Percentiles rank a stretch among this genome's conserved stretches.
Evolutionary conservation across 139 green algal genomes (phyloP).

Genomic region (Picochlorum sp.): DNA sequence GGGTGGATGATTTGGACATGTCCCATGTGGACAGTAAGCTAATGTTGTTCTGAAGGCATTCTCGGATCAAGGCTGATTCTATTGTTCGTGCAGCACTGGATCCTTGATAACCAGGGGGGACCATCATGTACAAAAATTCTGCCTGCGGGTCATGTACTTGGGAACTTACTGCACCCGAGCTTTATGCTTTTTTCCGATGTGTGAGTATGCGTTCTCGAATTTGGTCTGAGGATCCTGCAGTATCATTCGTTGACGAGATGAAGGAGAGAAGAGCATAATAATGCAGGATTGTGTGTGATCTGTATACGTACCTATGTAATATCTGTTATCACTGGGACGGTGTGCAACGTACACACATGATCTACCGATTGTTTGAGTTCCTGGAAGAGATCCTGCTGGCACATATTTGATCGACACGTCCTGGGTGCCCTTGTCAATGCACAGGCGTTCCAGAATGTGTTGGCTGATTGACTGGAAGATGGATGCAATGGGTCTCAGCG

Average conservation of each 20-base stretch:
- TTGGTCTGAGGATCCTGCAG: constrained; percentile 36
- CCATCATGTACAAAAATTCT: constrained; percentile 32
- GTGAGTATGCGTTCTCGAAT: constrained; percentile 24
- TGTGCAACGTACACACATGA: neutral
- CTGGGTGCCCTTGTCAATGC: neutral
- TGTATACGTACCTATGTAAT: neutral
- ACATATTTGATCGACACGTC: neutral
- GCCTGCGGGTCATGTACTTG: constrained; percentile 15
- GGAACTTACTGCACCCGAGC: neutral
- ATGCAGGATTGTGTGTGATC: neutral
- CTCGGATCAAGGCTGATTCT: constrained; percentile 28
- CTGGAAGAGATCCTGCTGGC: neutral
- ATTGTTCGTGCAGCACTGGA: constrained; percentile 17
- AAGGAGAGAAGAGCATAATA: neutral
- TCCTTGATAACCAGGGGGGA: constrained; percentile 12
- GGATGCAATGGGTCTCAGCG: neutral
- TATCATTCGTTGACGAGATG: neutral
- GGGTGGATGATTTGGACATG: constrained; percentile 3
- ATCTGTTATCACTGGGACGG: neutral
- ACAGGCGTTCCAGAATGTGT: no score
- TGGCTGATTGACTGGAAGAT: neutral
- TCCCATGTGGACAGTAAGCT: constrained; percentile 3
- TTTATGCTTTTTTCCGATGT: constrained; percentile 8
- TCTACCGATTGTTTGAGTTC: neutral
- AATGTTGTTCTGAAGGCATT: neutral